Conservation (phyloP, 140 eudicot genomes). For the Bidens hawaiensis region DNA sequence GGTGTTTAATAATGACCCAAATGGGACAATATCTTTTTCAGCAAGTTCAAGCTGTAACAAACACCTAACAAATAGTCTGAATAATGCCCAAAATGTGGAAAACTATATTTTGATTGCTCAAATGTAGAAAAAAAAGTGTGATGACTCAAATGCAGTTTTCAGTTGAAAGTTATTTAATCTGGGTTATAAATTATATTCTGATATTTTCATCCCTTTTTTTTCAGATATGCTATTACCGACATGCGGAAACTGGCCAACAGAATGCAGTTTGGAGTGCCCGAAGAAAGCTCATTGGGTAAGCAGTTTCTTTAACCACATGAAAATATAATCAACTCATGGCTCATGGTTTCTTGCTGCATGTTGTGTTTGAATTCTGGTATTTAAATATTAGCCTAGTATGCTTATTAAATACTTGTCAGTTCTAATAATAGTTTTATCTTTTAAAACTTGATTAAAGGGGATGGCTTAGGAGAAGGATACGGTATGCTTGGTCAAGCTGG, state of each 20-base stretch:
- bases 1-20: not conserved
- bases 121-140: not conserved
- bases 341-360: not conserved
- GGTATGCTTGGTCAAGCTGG: conserved; percentile 98
- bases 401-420: not conserved
- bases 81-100: not conserved
- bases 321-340: not conserved
- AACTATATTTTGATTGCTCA: not conserved
- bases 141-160: not conserved
- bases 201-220: not conserved
- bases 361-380: not conserved
- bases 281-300: conserved; percentile 83
- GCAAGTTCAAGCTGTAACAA: no score
- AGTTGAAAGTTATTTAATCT: not conserved
- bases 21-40: not conserved
- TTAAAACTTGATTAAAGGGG: conserved; percentile 41
- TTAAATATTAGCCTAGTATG: not conserved
- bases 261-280: conserved; percentile 95
- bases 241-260: conserved; percentile 96
- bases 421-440: not conserved
- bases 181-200: not conserved
- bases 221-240: conserved; percentile 48
- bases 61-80: no score
- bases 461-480: conserved; percentile 91
- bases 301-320: not conserved